phyloP scores from a whole-genome alignment of 73 alveolate species.

The Halteria grandinella region DNA sequence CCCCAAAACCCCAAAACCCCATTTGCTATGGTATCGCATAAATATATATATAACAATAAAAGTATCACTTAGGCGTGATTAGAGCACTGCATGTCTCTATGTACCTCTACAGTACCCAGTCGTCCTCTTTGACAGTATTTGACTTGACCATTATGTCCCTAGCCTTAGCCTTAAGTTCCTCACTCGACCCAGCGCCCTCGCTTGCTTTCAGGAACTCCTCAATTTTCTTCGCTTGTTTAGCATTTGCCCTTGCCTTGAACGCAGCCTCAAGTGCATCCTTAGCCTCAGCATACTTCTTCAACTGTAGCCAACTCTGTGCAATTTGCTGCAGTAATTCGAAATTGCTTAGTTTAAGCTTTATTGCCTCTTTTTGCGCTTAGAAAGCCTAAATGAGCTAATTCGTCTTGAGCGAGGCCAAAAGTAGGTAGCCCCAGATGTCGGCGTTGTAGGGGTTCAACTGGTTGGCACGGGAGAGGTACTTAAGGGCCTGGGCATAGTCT shows the following conservation, averaged over 20 bases:
- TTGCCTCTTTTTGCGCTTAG: slow-evolving; percentile 48
- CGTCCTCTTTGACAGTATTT: slow-evolving; percentile 33
- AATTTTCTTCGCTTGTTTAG: slow-evolving; percentile 24
- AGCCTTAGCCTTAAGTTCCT: not conserved
- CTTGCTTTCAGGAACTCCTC: slow-evolving; percentile 26
- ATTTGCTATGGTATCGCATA: too few species aligned
- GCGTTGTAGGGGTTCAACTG: slow-evolving; percentile 51
- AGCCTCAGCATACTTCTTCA: not conserved
- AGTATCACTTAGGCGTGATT: not conserved
- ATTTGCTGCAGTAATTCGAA: slow-evolving; percentile 34
- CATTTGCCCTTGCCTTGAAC: slow-evolving; percentile 17
- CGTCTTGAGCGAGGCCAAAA: not conserved
- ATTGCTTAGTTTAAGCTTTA: slow-evolving; percentile 36
- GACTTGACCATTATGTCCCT: slow-evolving; percentile 24
- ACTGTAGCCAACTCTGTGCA: too few species aligned
- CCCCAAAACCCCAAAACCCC: slow-evolving; percentile 35
- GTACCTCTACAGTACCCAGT: not conserved
- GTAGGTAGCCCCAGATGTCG: slow-evolving; percentile 63
- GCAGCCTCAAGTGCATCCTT: not conserved
- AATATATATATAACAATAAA: not conserved
- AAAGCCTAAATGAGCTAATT: slow-evolving; percentile 21
- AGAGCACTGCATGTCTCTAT: not conserved
- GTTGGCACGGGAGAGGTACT: slow-evolving; percentile 28
- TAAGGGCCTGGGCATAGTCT: slow-evolving; percentile 11
- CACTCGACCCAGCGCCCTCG: not conserved